A percentile compares a stretch with the other conserved stretches of the same genome.
Evolutionary conservation across 2,329 filamentous ascomycete genomes (phyloP).

Genomic region (Monosporascus ibericus): DNA sequence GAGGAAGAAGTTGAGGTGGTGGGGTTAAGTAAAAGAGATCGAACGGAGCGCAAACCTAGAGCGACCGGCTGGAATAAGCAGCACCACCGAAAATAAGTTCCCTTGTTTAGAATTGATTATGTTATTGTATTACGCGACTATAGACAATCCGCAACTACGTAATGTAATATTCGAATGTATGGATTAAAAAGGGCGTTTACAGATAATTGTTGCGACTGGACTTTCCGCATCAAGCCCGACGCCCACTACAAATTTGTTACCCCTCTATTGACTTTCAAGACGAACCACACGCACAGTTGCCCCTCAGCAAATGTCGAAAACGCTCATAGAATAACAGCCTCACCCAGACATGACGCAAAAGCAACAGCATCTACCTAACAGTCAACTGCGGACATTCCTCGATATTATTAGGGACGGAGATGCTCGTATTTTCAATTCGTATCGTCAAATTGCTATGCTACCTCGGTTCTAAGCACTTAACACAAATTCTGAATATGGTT

Average conservation of each 20-base stretch:
- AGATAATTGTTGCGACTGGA: neutral
- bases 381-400: too few species aligned
- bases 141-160: neutral
- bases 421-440: too few species aligned
- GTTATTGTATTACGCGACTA: neutral
- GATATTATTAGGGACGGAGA: too few species aligned
- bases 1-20: constrained; percentile 24
- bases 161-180: neutral
- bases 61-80: too few species aligned
- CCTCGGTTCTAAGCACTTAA: too few species aligned
- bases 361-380: too few species aligned
- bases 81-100: neutral
- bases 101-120: neutral
- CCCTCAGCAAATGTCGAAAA: neutral
- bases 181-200: neutral
- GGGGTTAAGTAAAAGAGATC: constrained; percentile 30
- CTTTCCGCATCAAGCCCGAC: neutral
- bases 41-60: neutral
- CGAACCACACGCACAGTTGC: neutral
- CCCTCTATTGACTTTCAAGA: neutral
- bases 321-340: neutral
- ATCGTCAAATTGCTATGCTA: too few species aligned
- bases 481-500: too few species aligned
- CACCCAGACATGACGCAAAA: too few species aligned
- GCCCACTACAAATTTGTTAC: neutral